Conservation (phyloP, 1,284 basidiomycete species). For the Rhodotorula sp. region DNA sequence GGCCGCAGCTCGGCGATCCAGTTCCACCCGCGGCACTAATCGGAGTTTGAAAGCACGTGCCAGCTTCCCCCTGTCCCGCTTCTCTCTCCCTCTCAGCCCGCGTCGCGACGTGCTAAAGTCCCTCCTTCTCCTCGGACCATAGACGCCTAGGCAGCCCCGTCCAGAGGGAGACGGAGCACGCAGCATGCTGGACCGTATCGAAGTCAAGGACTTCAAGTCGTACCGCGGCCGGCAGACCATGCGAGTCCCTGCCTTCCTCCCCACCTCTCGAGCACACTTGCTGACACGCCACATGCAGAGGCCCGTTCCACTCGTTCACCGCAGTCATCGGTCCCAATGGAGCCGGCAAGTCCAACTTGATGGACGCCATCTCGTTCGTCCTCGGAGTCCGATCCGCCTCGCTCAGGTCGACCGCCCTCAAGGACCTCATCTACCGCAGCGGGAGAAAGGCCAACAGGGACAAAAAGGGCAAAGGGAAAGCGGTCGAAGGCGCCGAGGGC, state of each 20-base stretch:
- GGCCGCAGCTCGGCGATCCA: background rate
- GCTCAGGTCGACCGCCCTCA: slow-evolving; percentile 86
- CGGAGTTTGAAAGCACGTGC: background rate
- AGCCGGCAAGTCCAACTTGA: slow-evolving; percentile 96
- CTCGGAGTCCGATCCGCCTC: slow-evolving; percentile 93
- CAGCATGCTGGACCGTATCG: slow-evolving; percentile 55
- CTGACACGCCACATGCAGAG: slow-evolving; percentile 57
- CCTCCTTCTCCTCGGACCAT: background rate
- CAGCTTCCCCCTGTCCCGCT: background rate
- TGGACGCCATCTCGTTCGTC: slow-evolving; percentile 99
- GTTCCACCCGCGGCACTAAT: too few relatives aligned
- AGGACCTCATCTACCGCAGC: slow-evolving; percentile 92
- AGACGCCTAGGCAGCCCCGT: too few relatives aligned
- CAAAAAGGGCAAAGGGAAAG: slow-evolving; percentile 45
- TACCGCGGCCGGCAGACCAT: slow-evolving; percentile 42
- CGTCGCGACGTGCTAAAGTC: background rate
- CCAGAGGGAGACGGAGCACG: background rate
- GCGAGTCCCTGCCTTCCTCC: slow-evolving; percentile 17
- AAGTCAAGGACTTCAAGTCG: slow-evolving; percentile 91
- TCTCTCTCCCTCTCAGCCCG: background rate
- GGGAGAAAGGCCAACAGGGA: slow-evolving; percentile 46
- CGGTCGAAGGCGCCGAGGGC: slow-evolving; percentile 37
- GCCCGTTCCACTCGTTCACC: slow-evolving; percentile 88
- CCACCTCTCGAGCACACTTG: background rate
- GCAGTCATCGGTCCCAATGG: slow-evolving; percentile 98